Evolutionary conservation across 148 eudicot genomes (phyloP).

Genomic region (Vaccinium corymbosum): DNA sequence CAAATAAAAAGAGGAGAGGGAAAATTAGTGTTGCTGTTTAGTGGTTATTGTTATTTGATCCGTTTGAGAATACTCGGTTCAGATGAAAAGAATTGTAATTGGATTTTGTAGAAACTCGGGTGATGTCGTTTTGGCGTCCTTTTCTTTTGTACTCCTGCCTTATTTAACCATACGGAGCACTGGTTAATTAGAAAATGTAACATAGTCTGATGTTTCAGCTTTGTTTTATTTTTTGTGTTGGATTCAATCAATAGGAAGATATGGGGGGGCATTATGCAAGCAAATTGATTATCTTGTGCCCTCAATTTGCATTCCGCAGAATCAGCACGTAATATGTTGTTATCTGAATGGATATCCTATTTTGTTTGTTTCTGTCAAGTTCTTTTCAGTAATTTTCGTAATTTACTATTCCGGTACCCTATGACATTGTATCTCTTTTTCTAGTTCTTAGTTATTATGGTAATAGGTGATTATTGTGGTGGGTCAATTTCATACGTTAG

Average conservation of each 20-base stretch:
- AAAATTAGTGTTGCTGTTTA: neutral
- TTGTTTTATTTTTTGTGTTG: neutral
- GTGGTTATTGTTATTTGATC: neutral
- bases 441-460: neutral
- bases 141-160: neutral
- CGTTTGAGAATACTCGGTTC: neutral
- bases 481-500: neutral
- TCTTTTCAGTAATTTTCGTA: neutral
- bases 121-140: neutral
- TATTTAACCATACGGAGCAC: neutral
- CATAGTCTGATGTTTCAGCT: neutral
- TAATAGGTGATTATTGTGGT: neutral
- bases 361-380: neutral
- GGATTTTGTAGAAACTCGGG: neutral
- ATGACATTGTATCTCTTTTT: neutral
- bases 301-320: neutral
- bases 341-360: neutral
- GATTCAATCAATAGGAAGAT: neutral
- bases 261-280: neutral
- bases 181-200: neutral
- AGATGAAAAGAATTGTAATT: neutral
- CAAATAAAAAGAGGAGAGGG: neutral
- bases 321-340: neutral
- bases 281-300: no score
- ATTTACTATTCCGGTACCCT: neutral